phyloP scores from a whole-genome alignment of 495 filamentous ascomycete genomes.

The Hypoxylon lenormandii region DNA sequence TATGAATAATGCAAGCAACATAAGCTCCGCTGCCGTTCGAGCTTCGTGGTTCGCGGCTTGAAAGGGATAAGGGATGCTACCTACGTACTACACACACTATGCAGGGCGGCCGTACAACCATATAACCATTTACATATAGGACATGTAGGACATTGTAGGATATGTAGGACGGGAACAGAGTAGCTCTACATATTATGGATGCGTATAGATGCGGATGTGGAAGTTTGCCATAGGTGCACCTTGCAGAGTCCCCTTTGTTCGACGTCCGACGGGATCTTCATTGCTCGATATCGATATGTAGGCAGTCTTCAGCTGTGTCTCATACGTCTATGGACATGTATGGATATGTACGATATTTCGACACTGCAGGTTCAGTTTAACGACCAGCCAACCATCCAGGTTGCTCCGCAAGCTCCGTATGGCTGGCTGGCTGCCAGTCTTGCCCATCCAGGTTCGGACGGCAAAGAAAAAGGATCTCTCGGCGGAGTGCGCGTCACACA shows the following conservation, averaged over 20 bases:
- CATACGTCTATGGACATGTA: background rate
- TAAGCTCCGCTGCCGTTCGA: conserved; percentile 46
- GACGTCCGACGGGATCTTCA: conserved; percentile 2
- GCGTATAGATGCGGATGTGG: conserved; percentile 14
- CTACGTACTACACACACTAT: conserved; percentile 3
- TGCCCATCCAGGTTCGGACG: conserved; percentile 19
- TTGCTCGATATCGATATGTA: conserved; percentile 1
- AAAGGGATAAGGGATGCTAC: conserved; percentile 35
- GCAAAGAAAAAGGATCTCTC: conserved; percentile 14
- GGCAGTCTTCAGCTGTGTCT: background rate
- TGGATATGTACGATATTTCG: conserved; percentile 7
- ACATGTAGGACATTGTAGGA: background rate
- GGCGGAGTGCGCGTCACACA: conserved; percentile 30
- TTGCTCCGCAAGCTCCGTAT: conserved; percentile 1
- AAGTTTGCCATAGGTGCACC: conserved; percentile 1
- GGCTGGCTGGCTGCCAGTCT: conserved; percentile 6
- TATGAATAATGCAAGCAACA: conserved; percentile 46
- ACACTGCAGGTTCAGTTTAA: background rate
- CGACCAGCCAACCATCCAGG: conserved; percentile 32
- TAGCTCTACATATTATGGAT: conserved; percentile 2
- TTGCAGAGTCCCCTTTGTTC: conserved; percentile 21
- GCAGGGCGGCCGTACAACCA: conserved; percentile 32
- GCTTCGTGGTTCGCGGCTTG: conserved; percentile 19
- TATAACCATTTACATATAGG: conserved; percentile 6
- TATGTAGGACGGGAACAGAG: background rate